A percentile compares a stretch with the other conserved stretches of the same genome.
Conservation (phyloP, 225 moss, liverwort and hornwort genomes). For the Sphagnum contortum region DNA sequence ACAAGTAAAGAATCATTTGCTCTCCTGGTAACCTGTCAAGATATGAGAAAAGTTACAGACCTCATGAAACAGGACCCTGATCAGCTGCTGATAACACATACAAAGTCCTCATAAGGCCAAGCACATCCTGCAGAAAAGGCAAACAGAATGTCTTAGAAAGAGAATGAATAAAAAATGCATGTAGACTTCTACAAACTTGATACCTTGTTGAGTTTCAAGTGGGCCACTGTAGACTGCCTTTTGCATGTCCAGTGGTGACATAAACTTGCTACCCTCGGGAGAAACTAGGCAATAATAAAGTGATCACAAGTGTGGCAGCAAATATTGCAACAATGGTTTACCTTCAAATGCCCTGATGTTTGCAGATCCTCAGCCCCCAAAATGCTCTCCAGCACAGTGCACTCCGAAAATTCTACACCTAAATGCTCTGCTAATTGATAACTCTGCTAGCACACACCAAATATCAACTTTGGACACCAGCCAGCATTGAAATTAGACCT, state of each 20-base stretch:
- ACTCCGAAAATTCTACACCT: slow-evolving; percentile 70
- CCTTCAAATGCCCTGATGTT: slow-evolving; percentile 40
- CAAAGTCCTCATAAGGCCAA: slow-evolving; percentile 56
- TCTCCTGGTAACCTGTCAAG: background rate
- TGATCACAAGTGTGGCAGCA: background rate
- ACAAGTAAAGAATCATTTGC: background rate
- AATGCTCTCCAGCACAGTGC: slow-evolving; percentile 50
- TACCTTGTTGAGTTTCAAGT: too few relatives aligned
- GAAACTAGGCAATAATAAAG: background rate
- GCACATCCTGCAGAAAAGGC: slow-evolving; percentile 21
- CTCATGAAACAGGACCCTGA: slow-evolving; percentile 55
- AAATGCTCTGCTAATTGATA: slow-evolving; percentile 66
- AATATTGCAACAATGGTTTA: background rate
- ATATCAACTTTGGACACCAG: too few relatives aligned
- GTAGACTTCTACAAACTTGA: too few relatives aligned
- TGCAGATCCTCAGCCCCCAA: slow-evolving; percentile 34
- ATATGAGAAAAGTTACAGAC: slow-evolving; percentile 17
- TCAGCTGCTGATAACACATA: slow-evolving; percentile 57
- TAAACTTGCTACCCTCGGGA: too few relatives aligned
- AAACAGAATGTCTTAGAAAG: background rate
- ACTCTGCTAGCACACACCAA: slow-evolving; percentile 28
- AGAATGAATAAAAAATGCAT: background rate
- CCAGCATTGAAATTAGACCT: background rate
- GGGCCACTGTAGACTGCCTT: too few relatives aligned
- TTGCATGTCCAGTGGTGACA: too few relatives aligned